Evolutionary conservation across 1,284 basidiomycete genomes (phyloP).

Genomic region (Cerioporus squamosus): DNA sequence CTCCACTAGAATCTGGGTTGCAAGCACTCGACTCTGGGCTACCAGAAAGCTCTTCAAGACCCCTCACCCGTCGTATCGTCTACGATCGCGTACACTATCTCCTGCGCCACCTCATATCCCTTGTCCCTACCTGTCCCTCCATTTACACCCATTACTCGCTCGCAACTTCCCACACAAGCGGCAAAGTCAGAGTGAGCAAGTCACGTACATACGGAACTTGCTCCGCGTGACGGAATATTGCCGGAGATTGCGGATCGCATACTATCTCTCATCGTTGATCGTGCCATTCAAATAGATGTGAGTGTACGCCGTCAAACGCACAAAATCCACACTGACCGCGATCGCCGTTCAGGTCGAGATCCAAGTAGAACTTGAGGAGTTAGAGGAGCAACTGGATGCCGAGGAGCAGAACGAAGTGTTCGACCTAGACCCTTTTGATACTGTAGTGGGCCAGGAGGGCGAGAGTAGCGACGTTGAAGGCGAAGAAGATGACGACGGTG

Average conservation of each 20-base stretch:
- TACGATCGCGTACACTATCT: conserved; percentile 91
- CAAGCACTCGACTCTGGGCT: conserved; percentile 59
- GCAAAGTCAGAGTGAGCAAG: conserved; percentile 80
- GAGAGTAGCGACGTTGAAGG: conserved; percentile 59
- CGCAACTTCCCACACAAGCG: conserved; percentile 94
- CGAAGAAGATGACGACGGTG: conserved; percentile 54
- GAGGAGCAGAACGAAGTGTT: conserved; percentile 70
- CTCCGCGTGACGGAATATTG: conserved; percentile 89
- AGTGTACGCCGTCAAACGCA: conserved; percentile 36
- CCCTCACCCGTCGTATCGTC: conserved; percentile 80
- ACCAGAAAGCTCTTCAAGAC: conserved; percentile 65
- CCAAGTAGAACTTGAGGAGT: conserved; percentile 92
- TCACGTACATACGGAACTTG: conserved; percentile 92
- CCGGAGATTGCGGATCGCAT: conserved; percentile 86
- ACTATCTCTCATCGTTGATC: conserved; percentile 85
- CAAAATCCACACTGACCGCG: neutral
- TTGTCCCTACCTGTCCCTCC: conserved; percentile 89
- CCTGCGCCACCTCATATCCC: conserved; percentile 81
- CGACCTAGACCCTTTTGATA: conserved; percentile 85
- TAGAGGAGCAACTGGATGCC: conserved; percentile 71
- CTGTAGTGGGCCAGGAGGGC: conserved; percentile 74
- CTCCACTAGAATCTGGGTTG: conserved; percentile 69
- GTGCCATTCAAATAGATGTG: conserved; percentile 95
- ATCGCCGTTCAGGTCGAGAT: conserved; percentile 81
- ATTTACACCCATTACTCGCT: conserved; percentile 87